These are phyloP conservation scores for Eragrostis tef DNA, from an alignment of 202 grass and related monocot genomes.

Conservation along the genomic window DNA sequence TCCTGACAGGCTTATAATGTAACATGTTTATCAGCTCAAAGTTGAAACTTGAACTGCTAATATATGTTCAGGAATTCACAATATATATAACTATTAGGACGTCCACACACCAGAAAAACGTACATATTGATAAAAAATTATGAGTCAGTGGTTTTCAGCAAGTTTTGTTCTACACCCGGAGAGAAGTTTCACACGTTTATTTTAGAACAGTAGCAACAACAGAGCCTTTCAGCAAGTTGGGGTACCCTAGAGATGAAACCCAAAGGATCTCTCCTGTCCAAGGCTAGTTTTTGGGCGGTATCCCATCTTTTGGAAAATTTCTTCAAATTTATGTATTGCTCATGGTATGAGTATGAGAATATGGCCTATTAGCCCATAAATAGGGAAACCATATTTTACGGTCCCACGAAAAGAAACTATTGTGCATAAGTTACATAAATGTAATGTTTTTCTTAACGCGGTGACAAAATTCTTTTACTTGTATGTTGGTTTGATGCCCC, in stretches of 20 bases:
- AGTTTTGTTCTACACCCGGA: constrained; percentile 14
- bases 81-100: not conserved
- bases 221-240: too few species aligned
- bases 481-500: constrained; percentile 13
- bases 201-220: not conserved
- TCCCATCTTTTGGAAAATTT: not conserved
- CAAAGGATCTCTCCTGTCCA: too few species aligned
- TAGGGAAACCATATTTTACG: not conserved
- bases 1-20: constrained; percentile 67
- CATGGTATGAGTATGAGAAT: not conserved
- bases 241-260: too few species aligned
- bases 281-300: too few species aligned
- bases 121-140: constrained; percentile 11
- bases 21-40: constrained; percentile 46
- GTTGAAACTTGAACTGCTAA: constrained; percentile 30
- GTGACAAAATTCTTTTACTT: not conserved
- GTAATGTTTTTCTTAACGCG: not conserved
- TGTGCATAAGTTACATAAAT: constrained; percentile 8
- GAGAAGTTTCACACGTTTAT: constrained; percentile 3
- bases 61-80: constrained; percentile 10
- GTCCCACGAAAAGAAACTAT: not conserved
- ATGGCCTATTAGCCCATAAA: not conserved
- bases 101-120: not conserved
- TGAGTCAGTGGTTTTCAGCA: not conserved
- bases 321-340: not conserved